Conservation (phyloP, 345 rosid species). For the Populus nigra region DNA sequence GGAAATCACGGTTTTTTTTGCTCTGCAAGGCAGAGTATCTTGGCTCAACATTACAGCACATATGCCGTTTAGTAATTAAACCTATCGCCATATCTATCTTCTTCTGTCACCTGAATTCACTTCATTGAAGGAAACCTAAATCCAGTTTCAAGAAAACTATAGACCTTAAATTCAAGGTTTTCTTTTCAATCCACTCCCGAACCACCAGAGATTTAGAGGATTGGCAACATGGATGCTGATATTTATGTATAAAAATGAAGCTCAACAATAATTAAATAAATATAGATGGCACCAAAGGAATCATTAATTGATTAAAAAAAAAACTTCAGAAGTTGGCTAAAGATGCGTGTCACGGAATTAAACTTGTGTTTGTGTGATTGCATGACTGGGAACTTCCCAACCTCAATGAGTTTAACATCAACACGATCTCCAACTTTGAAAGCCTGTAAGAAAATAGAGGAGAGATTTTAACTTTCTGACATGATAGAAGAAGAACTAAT, state of each 20-base stretch:
- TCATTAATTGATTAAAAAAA: too few species aligned
- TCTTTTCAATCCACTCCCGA: too few species aligned
- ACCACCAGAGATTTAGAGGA: background rate
- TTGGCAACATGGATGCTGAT: background rate
- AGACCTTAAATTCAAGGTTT: too few species aligned
- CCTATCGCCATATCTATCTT: too few species aligned
- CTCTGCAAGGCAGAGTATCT: background rate
- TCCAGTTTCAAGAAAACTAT: background rate
- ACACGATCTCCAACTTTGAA: constrained; percentile 82
- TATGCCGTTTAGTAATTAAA: too few species aligned
- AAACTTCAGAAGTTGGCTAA: background rate
- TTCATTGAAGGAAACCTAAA: background rate
- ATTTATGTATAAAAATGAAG: background rate
- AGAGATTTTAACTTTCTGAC: background rate
- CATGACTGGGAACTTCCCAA: constrained; percentile 22
- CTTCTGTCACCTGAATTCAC: background rate
- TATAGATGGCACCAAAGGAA: background rate
- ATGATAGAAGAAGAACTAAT: background rate
- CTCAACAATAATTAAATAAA: background rate
- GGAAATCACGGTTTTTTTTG: background rate
- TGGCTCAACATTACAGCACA: too few species aligned
- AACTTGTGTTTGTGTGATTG: background rate
- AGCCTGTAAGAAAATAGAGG: constrained; percentile 44
- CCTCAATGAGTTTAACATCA: constrained; percentile 97
- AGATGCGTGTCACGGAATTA: background rate